These are phyloP conservation scores for Urtica urens DNA, from an alignment of 306 rosid genomes.

Conservation along the genomic window DNA sequence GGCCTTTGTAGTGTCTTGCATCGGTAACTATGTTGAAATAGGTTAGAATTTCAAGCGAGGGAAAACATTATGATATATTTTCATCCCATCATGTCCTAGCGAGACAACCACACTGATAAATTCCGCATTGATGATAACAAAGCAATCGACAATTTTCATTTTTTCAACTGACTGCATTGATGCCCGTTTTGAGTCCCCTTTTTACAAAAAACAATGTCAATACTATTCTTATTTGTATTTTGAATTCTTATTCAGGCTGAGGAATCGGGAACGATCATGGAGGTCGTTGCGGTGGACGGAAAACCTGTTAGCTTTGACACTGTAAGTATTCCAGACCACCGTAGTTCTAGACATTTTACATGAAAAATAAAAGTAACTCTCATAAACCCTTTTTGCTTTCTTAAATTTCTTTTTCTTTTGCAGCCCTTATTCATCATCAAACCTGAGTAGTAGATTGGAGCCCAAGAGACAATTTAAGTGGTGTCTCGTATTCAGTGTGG, in stretches of 20 bases:
- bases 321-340: constrained; percentile 30
- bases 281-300: constrained; percentile 41
- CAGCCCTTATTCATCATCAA: constrained; percentile 69
- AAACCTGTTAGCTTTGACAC: constrained; percentile 49
- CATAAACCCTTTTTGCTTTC: constrained; percentile 4
- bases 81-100: no score
- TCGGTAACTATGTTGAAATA: no score
- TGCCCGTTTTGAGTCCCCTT: neutral
- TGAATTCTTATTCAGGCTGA: constrained; percentile 40
- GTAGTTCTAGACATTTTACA: no score
- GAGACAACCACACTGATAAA: no score
- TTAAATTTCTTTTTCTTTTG: constrained; percentile 18
- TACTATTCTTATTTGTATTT: neutral
- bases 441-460: constrained; percentile 28
- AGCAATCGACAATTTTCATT: no score
- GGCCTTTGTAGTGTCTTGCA: no score
- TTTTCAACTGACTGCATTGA: no score
- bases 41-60: no score
- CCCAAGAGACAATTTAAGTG: constrained; percentile 20
- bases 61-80: no score
- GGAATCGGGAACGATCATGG: constrained; percentile 61
- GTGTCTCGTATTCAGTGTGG: constrained; percentile 15
- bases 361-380: no score
- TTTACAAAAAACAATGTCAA: no score
- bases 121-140: no score